Conservation (phyloP, 495 filamentous ascomycete genomes). For the Penicillium tannophilum region DNA sequence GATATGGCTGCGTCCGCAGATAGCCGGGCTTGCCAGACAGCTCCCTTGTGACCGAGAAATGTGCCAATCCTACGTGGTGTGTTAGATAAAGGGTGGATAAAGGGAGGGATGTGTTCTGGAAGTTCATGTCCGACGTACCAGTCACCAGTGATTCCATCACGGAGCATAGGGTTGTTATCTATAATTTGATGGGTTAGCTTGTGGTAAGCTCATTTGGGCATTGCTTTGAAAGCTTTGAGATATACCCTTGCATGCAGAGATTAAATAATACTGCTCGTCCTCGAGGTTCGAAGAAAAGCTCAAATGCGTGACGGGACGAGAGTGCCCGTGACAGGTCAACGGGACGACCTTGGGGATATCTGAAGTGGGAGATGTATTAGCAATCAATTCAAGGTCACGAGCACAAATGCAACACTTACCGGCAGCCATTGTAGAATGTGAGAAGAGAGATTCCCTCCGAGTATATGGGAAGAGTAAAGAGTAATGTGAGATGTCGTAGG, state of each 20-base stretch:
- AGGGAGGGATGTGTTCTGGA: not conserved
- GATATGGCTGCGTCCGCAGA: constrained; percentile 86
- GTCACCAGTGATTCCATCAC: constrained; percentile 94
- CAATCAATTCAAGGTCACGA: not conserved
- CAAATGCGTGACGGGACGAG: constrained; percentile 91
- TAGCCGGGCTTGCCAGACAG: constrained; percentile 91
- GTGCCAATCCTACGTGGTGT: constrained; percentile 77
- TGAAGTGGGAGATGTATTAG: constrained; percentile 16
- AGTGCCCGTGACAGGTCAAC: constrained; percentile 96
- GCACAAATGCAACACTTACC: constrained; percentile 10
- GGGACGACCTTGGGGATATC: constrained; percentile 78
- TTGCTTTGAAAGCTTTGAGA: not conserved
- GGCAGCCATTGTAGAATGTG: constrained; percentile 16
- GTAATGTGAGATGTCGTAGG: not conserved
- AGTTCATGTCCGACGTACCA: constrained; percentile 58
- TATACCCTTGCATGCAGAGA: constrained; percentile 97
- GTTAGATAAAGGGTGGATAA: not conserved
- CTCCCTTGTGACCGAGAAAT: constrained; percentile 96
- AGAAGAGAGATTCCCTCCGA: not conserved
- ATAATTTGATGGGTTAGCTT: constrained; percentile 6
- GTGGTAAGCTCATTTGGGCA: not conserved
- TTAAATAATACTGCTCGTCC: constrained; percentile 87
- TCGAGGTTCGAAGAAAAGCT: constrained; percentile 88
- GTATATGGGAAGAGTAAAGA: not conserved
- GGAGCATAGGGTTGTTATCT: constrained; percentile 98